Evolutionary conservation across 1,284 basidiomycete genomes (phyloP), one percentile per base, ranked within the genome.

Genomic region (Cutaneotrichosporon cavernicola): DNA sequence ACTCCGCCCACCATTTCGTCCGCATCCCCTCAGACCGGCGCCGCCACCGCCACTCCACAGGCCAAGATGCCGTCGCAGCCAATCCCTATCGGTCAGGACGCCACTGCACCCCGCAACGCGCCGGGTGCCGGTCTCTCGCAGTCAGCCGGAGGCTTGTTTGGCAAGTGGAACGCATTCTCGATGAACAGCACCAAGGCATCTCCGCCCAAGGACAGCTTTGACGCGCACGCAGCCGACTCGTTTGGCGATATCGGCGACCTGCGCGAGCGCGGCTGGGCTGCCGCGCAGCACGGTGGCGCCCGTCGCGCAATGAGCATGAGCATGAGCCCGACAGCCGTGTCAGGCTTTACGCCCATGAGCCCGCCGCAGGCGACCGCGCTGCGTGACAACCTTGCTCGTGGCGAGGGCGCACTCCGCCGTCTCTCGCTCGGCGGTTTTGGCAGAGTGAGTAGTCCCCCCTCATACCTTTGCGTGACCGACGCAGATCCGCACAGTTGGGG

Each of bases 331-430:
- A 51, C 26, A n/a, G 30, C 63, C 14, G 34, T 56, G 56, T 22
- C 56, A 49, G 61, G 57, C 55, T 26, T 59, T 46, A 14, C 49
- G 46, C 51, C 61, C 36, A 46, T 53, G 46, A 34, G 51, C 58
- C 58, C 60, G 46, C 64, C 51, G n/a, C 55, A 52, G 47, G 63
- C 26, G 60, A 70, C 69, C 5, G 70, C 73, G 13, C 59, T 77
- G 55, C 72, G 71, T 40, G 77, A 77, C 65, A 77, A 79, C 63
- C 70, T 69, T 31, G 71, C 76, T 9, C 75, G 70, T 58, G 77
- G 75, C 36, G 72, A 79, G 64, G 77, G 77, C 21, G 72, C 76
- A 4, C 62, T 79, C 13, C 65, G 76, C 26, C 70, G 77, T n/a
- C 65, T 79, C 61, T 75, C 73, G 46, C 61, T 79, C 40, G 68